Conservation (phyloP, 208 protist genomes). For the Crithidia acanthocephali region DNA sequence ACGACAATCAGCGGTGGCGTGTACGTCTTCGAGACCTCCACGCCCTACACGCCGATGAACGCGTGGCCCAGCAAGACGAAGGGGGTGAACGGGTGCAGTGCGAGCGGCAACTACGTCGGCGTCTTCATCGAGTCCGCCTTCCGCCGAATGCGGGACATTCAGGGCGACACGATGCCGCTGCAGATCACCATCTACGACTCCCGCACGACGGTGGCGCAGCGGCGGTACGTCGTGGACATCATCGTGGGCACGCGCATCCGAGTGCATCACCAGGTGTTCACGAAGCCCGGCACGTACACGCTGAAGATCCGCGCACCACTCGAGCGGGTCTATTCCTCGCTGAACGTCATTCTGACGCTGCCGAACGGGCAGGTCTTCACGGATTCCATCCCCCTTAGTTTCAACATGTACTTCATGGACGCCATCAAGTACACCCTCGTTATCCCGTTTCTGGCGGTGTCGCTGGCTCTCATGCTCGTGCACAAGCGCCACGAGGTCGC, state of each 20-base stretch:
- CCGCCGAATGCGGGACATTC: conserved; percentile 63
- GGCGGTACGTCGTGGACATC: conserved; percentile 66
- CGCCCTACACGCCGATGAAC: conserved; percentile 80
- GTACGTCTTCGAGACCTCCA: conserved; percentile 81
- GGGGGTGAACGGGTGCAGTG: conserved; percentile 79
- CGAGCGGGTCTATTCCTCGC: conserved; percentile 60
- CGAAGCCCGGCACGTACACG: conserved; percentile 45
- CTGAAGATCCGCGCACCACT: conserved; percentile 65
- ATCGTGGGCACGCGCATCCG: conserved; percentile 66
- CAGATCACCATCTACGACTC: conserved; percentile 75
- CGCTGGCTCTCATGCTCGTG: conserved; percentile 64
- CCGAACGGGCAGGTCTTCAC: conserved; percentile 76
- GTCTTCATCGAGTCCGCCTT: conserved; percentile 68
- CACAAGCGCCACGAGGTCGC: conserved; percentile 57
- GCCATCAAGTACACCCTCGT: conserved; percentile 82
- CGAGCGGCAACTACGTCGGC: conserved; percentile 73
- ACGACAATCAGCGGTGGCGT: conserved; percentile 88
- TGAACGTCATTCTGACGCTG: conserved; percentile 70
- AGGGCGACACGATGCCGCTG: conserved; percentile 70
- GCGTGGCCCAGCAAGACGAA: conserved; percentile 76
- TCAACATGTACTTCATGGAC: conserved; percentile 88
- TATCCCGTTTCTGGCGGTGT: conserved; percentile 70
- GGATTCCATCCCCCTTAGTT: conserved; percentile 73
- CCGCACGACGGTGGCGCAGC: conserved; percentile 15
- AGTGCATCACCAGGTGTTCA: conserved; percentile 54